phyloP scores from a whole-genome alignment of 202 grass and related monocot genomes.

The Brachypodium distachyon region DNA sequence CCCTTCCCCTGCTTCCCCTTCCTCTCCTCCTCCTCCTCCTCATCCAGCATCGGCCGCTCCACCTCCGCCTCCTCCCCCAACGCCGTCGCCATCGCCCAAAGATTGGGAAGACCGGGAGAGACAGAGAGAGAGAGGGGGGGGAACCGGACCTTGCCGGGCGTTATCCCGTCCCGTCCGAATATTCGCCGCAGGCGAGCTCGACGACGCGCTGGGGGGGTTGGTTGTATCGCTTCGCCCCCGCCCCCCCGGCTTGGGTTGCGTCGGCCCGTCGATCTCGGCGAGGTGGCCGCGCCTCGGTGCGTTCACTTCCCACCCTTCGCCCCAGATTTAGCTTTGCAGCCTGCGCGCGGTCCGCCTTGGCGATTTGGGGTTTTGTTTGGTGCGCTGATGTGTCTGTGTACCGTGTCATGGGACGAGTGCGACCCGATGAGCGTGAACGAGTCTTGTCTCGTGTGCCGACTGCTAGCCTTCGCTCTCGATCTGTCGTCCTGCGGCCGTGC shows the following conservation, averaged over 20 bases:
- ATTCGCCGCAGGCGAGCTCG: conserved; percentile 22
- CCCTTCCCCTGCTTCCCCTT: neutral
- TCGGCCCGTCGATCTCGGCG: conserved; percentile 25
- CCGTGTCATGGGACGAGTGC: neutral
- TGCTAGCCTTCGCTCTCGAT: neutral
- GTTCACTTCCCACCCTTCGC: neutral
- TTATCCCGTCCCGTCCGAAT: neutral
- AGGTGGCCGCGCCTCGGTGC: conserved; percentile 3
- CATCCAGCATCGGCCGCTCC: conserved; percentile 20
- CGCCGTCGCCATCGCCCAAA: conserved; percentile 7
- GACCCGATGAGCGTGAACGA: neutral
- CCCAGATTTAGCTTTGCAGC: conserved; percentile 7
- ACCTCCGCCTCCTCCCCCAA: conserved; percentile 2
- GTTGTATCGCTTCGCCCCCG: neutral
- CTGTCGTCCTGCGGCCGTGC: neutral
- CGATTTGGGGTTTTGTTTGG: neutral
- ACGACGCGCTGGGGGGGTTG: neutral
- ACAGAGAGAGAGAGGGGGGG: neutral
- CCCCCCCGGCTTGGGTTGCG: neutral
- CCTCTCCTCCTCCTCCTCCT: neutral
- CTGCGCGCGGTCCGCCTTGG: neutral
- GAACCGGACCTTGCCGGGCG: neutral
- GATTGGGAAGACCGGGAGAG: neutral
- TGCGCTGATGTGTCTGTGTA: neutral
- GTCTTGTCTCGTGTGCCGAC: neutral